These are phyloP conservation scores for Rhododendron molle DNA, from an alignment of 148 eudicot genomes.

Conservation along the genomic window DNA sequence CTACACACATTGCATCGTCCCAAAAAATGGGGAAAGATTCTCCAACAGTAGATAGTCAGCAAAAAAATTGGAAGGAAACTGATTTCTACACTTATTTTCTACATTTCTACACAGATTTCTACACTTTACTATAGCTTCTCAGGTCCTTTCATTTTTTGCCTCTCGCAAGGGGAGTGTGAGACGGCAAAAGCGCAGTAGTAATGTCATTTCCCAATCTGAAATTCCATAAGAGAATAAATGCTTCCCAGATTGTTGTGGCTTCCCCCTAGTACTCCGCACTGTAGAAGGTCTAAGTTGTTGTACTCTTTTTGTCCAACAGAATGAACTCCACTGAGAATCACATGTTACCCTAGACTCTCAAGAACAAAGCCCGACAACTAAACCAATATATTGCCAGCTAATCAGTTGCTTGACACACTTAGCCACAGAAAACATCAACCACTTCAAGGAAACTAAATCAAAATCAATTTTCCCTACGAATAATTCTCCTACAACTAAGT, in stretches of 20 bases:
- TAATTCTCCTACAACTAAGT: background rate
- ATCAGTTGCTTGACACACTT: background rate
- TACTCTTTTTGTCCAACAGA: background rate
- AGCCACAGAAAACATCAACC: background rate
- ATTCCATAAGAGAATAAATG: background rate
- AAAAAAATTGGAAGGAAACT: background rate
- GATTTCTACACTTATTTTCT: background rate
- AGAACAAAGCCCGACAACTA: background rate
- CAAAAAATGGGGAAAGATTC: background rate
- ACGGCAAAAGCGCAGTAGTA: no score
- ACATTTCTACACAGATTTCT: background rate
- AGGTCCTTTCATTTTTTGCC: background rate
- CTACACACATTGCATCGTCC: background rate
- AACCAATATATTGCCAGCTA: background rate
- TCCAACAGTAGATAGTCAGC: background rate
- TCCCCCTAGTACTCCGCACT: background rate
- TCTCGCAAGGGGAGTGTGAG: no score
- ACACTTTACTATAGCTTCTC: background rate
- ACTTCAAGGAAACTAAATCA: background rate
- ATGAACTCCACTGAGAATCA: background rate
- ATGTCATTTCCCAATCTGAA: background rate
- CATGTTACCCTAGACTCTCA: background rate
- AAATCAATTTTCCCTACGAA: background rate
- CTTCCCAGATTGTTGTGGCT: background rate
- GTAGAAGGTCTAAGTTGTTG: background rate